Conservation (phyloP, 192 early-diverging fungal species). For the Spinellus fusiger region DNA sequence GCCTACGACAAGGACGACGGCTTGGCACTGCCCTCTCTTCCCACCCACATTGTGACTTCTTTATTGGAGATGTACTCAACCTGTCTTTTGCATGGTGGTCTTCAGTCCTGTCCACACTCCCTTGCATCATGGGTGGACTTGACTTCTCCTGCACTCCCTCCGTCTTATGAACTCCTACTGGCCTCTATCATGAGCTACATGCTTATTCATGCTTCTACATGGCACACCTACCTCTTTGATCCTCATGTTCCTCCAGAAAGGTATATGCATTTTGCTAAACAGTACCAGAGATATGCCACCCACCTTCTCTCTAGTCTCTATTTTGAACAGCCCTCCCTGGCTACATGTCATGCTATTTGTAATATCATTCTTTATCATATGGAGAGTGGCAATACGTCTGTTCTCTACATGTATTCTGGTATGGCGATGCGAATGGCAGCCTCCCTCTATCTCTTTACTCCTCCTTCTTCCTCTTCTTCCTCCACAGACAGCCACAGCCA, state of each 20-base stretch:
- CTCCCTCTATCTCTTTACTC: conserved; percentile 18
- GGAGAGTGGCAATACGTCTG: conserved; percentile 26
- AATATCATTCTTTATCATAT: conserved; percentile 30
- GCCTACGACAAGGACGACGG: conserved; percentile 1
- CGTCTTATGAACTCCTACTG: conserved; percentile 12
- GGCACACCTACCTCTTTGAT: no score
- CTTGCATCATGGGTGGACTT: conserved; percentile 11
- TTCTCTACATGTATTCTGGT: conserved; percentile 30
- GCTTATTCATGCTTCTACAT: conserved; percentile 24
- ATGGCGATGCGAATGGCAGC: conserved; percentile 30
- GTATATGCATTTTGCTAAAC: conserved; percentile 17
- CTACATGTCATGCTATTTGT: conserved; percentile 22
- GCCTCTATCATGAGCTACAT: conserved; percentile 29
- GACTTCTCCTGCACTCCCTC: not conserved
- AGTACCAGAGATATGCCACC: conserved; percentile 25
- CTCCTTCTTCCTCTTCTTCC: no score
- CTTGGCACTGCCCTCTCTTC: not conserved
- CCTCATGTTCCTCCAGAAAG: no score
- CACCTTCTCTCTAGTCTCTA: conserved; percentile 17
- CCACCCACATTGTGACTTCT: not conserved
- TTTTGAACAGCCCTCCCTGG: conserved; percentile 25
- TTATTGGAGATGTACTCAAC: conserved; percentile 18
- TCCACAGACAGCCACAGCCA: conserved; percentile 3
- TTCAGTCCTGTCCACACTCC: conserved; percentile 19
- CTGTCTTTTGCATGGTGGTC: conserved; percentile 25